Percentiles rank a stretch among this genome's conserved stretches.
These are phyloP conservation scores for Neocucurbitaria cava DNA, from an alignment of 2,329 filamentous ascomycete species.

Conservation along the genomic window DNA sequence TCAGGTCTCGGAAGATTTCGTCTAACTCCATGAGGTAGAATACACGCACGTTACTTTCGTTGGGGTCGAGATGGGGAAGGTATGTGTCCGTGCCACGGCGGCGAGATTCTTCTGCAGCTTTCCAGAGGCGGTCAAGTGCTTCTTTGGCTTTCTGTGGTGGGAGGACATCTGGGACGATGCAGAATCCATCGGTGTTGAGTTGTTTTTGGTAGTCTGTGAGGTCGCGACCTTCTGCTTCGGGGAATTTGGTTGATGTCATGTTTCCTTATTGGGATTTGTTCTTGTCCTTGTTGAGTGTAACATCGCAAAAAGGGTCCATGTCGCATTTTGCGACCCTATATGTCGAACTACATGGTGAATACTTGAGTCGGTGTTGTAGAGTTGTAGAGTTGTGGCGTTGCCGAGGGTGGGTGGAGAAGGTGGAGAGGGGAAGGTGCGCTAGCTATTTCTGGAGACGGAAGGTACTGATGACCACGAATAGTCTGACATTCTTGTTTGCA, in stretches of 20 bases:
- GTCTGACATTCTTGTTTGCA: too few relatives aligned
- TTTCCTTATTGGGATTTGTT: neutral
- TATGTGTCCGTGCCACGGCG: conserved; percentile 30
- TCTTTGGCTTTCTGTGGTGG: conserved; percentile 16
- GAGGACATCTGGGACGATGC: conserved; percentile 30
- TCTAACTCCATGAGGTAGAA: conserved; percentile 44
- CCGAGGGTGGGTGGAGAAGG: neutral
- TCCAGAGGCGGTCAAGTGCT: conserved; percentile 32
- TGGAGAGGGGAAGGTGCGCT: neutral
- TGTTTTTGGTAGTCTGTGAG: conserved; percentile 9
- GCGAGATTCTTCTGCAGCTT: conserved; percentile 27
- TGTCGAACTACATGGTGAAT: neutral
- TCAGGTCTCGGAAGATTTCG: conserved; percentile 35
- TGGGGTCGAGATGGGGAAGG: conserved; percentile 36
- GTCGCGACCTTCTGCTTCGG: conserved; percentile 15
- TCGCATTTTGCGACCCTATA: neutral
- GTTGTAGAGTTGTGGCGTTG: neutral
- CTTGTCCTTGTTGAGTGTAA: neutral
- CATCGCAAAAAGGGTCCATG: neutral
- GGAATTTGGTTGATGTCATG: conserved; percentile 16
- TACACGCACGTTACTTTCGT: conserved; percentile 37
- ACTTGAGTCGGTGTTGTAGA: neutral
- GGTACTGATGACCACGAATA: too few relatives aligned
- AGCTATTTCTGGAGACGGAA: neutral
- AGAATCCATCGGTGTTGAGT: conserved; percentile 35